Conservation (phyloP, 2,329 filamentous ascomycete species). For the Diplodia sapinea region DNA sequence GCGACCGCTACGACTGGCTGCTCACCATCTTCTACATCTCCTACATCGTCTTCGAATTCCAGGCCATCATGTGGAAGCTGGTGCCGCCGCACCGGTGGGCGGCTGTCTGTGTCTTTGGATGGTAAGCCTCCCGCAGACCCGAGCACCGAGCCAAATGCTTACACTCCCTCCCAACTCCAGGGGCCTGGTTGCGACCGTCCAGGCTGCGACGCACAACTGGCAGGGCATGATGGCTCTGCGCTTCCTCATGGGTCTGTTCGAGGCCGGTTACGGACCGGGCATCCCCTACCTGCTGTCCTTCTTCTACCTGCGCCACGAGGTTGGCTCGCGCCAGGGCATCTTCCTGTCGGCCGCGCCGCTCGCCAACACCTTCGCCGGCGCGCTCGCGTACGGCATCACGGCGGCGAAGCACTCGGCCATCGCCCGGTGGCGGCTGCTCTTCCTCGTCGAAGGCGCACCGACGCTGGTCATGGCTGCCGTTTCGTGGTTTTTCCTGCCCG, state of each 20-base stretch:
- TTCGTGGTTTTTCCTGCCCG: conserved; percentile 53
- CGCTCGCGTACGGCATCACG: conserved; percentile 62
- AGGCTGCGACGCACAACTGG: conserved; percentile 43
- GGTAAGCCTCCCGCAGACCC: conserved; percentile 33
- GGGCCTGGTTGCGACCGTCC: conserved; percentile 43
- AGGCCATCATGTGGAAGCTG: conserved; percentile 47
- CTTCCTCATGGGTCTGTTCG: conserved; percentile 48
- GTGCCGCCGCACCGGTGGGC: conserved; percentile 47
- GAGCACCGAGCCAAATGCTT: not conserved
- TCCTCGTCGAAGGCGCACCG: conserved; percentile 55
- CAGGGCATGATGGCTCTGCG: conserved; percentile 44
- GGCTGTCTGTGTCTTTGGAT: conserved; percentile 44
- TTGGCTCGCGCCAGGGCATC: conserved; percentile 62
- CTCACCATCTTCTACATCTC: conserved; percentile 49
- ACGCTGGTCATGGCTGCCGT: conserved; percentile 51
- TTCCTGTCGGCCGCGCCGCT: conserved; percentile 65
- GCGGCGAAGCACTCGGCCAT: conserved; percentile 44
- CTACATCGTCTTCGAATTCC: conserved; percentile 47
- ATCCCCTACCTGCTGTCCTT: conserved; percentile 61
- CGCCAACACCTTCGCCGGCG: conserved; percentile 79
- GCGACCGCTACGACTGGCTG: conserved; percentile 43
- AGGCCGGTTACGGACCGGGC: conserved; percentile 53
- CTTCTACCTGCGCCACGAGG: conserved; percentile 64
- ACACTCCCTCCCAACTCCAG: not conserved
- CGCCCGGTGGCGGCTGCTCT: conserved; percentile 66